These are phyloP conservation scores for Akanthomyces muscarius DNA, from an alignment of 2,329 filamentous ascomycete species.

Conservation along the genomic window DNA sequence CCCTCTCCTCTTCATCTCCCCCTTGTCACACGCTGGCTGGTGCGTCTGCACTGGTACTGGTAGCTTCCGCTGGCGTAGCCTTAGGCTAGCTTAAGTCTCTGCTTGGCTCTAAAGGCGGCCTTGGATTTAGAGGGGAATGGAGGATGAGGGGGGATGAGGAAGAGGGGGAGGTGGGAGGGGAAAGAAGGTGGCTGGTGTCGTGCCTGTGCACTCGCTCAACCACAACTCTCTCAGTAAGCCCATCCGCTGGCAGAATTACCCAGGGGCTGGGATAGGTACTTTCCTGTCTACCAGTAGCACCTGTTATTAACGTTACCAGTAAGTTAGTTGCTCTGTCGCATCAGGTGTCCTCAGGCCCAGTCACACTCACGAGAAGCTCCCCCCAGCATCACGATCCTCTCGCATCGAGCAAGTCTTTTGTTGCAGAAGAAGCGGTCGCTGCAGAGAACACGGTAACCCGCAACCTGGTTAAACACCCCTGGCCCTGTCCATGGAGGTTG, in stretches of 20 bases:
- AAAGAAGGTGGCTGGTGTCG: conserved; percentile 7
- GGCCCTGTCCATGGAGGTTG: conserved; percentile 3
- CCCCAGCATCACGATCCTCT: conserved; percentile 1
- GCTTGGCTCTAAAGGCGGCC: neutral
- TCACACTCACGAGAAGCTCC: neutral
- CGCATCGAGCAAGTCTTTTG: neutral
- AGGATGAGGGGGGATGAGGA: neutral
- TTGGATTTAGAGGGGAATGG: neutral
- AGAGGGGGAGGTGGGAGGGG: neutral
- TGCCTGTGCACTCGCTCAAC: neutral
- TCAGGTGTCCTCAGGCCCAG: too few relatives aligned
- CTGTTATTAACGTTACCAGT: too few relatives aligned
- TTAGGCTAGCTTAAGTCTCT: neutral
- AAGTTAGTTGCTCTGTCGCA: too few relatives aligned
- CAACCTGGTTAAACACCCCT: neutral
- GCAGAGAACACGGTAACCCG: neutral
- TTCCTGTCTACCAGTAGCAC: too few relatives aligned
- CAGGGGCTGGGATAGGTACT: too few relatives aligned
- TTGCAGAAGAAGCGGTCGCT: neutral
- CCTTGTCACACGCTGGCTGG: neutral
- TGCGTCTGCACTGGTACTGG: neutral
- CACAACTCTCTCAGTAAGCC: neutral
- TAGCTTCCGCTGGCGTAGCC: neutral
- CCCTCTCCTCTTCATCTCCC: neutral
- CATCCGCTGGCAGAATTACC: too few relatives aligned